Base-by-base conservation (phyloP, 129 eudicot species). In the Cynara cardunculus region DNA sequence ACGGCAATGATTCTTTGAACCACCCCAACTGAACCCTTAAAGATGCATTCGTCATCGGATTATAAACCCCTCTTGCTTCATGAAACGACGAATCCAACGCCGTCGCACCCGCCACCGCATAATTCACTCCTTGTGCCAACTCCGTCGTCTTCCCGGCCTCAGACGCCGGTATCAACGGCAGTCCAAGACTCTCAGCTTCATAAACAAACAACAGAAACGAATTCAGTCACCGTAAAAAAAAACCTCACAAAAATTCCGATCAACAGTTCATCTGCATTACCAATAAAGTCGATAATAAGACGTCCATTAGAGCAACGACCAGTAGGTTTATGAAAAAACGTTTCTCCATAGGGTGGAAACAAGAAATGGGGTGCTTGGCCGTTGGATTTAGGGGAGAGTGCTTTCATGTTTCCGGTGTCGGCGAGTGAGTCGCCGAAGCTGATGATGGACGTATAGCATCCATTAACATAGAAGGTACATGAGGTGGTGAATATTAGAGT, bases 341-440 rank as follows among this genome's bases (percentile, higher is more conserved):
- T 86, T 61, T 88, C 92, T 0, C 91, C 96, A 13, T 91, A 90
- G 0, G 96, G 88, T 0, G 82, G 85, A 76, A 61, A 71, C 39
- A 64, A 21, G 31, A 71, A 77, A 71, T 64, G 82, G 70, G 74
- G 86, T 5, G 69, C 1, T 10, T 7, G 18, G 37, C 25, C 26
- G 16, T 71, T 3, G 25, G 84, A 8, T 14, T 69, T 34, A 1
- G 67, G 5, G 31, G 82, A 39, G 1, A 70, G 39, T 18, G 22
- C 76, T 11, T 82, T 65, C 5, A 83, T 69, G 81, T 93, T 93
- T 71, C 98, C 97, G 22, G 98, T 91, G 65, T 91, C 98, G 8
- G 98, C 86, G 4, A 93, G 87, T 1, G 98, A 93, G 74, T 93
- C 98, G 1, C 98, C 98, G 14, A 93, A 93, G 87, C 96, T 91